Evolutionary conservation across 2,329 filamentous ascomycete genomes (phyloP).

Genomic region (Fusarium neocosmosporiellum): DNA sequence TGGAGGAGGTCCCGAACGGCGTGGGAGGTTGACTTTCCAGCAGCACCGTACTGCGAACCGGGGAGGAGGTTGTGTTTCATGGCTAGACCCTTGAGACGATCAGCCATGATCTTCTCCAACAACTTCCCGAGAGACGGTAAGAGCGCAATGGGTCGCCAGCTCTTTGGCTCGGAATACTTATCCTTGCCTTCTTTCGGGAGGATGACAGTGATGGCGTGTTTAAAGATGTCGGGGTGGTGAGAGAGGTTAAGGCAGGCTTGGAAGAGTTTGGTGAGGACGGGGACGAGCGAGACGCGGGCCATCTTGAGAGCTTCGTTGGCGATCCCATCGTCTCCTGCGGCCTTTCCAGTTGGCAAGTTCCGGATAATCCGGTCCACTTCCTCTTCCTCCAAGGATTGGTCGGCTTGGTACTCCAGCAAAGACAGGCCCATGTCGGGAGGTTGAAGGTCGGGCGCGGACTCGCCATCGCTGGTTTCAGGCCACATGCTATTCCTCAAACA

Average conservation of each 20-base stretch:
- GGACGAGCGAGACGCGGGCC: not conserved
- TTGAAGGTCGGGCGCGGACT: not conserved
- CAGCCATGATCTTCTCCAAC: slow-evolving; percentile 7
- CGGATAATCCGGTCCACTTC: slow-evolving; percentile 1
- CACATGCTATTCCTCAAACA: slow-evolving; percentile 5
- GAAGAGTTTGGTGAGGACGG: slow-evolving; percentile 1
- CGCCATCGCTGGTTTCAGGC: slow-evolving; percentile 3
- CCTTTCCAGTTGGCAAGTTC: not conserved
- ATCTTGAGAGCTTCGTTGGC: slow-evolving; percentile 13
- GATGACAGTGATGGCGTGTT: slow-evolving; percentile 6
- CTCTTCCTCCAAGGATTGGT: not conserved
- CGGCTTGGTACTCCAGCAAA: not conserved
- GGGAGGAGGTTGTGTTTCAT: not conserved
- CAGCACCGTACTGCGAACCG: slow-evolving; percentile 4
- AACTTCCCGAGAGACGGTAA: slow-evolving; percentile 8
- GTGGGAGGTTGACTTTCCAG: slow-evolving; percentile 4
- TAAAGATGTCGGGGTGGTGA: slow-evolving; percentile 10
- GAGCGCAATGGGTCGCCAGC: slow-evolving; percentile 9
- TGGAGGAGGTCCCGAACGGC: not conserved
- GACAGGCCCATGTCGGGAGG: not conserved
- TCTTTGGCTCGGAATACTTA: not conserved
- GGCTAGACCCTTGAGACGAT: slow-evolving; percentile 3
- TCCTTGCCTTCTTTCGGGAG: slow-evolving; percentile 9
- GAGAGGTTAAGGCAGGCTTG: slow-evolving; percentile 3
- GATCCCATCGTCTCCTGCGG: slow-evolving; percentile 2